Evolutionary conservation across 2,329 filamentous ascomycete species (phyloP), one percentile per base, ranked within the genome.

Genomic region (Stromatinia cepivora): DNA sequence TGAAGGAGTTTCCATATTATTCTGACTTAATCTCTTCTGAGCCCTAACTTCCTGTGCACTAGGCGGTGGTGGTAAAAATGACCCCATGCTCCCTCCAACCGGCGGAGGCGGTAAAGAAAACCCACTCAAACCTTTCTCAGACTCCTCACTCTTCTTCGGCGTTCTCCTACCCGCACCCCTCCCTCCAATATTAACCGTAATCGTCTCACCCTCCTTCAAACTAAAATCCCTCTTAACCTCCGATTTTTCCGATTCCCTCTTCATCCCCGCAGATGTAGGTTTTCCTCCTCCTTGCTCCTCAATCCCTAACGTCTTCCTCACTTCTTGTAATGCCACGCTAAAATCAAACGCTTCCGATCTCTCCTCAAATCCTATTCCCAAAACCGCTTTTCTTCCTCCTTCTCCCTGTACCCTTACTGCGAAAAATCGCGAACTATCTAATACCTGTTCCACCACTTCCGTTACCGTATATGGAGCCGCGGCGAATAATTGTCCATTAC

Each of bases 361-460:
- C 79, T 97, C 92, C 82, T 96, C 92, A 77, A 96, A 97, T 13
- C 93, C 93, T 73, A 97, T 87, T 13, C 93, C 93, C 70, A 97
- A 81, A 58, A 91, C 86, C 15, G 93, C 93, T 79, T 93, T 94
- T 74, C 90, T 85, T 1, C 91, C 89, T 53, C 86, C 85, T 48
- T 89, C 90, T 71, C 93, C 92, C 70, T 92, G 88, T 1, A 97
- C 92, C 20, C 91, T 85, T 48, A 97, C 79, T 8, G 93, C 93
- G 77, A 97, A 97, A 84, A 97, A 97, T 46, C 93, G 87, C 71
- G 87, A 89, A 77, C 88, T 92, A 79, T 97, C 93, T 31, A 91
- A 82, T 28, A 92, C 91, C 73, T 92, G 86, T 81, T 95, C 92
- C 59, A 97, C 91, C 9, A 86, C 86, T 25, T 83, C 83, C 2